These are phyloP conservation scores for Tetragonia tetragonoides DNA, from an alignment of 148 eudicot species.

Conservation along the genomic window DNA sequence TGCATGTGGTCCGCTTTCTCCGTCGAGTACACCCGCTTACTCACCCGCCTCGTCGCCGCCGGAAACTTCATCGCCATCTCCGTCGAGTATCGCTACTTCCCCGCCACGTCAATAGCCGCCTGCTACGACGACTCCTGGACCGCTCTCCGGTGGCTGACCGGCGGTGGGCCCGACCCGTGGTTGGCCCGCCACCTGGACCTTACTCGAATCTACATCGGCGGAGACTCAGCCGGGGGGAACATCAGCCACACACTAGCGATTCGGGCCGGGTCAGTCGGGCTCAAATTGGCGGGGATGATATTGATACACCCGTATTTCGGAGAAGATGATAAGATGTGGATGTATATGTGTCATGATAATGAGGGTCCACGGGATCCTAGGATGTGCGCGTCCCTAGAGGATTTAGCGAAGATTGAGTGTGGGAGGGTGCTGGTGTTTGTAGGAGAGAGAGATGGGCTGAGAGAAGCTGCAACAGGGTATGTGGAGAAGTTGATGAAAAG, in stretches of 20 bases:
- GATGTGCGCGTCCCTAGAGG: slow-evolving; percentile 34
- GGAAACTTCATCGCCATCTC: slow-evolving; percentile 29
- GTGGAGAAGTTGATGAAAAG: slow-evolving; percentile 30
- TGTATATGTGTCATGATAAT: slow-evolving; percentile 35
- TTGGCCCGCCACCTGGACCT: slow-evolving; percentile 33
- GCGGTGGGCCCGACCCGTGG: slow-evolving; percentile 32
- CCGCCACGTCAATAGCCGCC: slow-evolving; percentile 23
- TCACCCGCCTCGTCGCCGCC: slow-evolving; percentile 14
- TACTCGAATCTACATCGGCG: slow-evolving; percentile 33
- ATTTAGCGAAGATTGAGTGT: slow-evolving; percentile 29
- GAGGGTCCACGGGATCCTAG: slow-evolving; percentile 36
- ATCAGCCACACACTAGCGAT: slow-evolving; percentile 34
- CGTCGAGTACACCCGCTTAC: slow-evolving; percentile 16
- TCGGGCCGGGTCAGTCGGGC: slow-evolving; percentile 25
- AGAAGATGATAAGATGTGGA: slow-evolving; percentile 41
- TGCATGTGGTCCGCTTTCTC: slow-evolving; percentile 32
- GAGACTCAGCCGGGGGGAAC: slow-evolving; percentile 55
- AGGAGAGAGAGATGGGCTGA: slow-evolving; percentile 32
- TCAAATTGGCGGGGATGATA: slow-evolving; percentile 25
- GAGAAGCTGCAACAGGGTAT: slow-evolving; percentile 29
- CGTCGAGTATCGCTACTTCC: slow-evolving; percentile 33
- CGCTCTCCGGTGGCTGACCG: slow-evolving; percentile 37
- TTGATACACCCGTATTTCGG: slow-evolving; percentile 35
- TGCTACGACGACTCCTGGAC: slow-evolving; percentile 35
- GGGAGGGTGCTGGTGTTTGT: slow-evolving; percentile 37